Evolutionary conservation across 768 basidiomycete genomes (phyloP), one percentile per base, ranked within the genome.

Genomic region (Phaffia australis): DNA sequence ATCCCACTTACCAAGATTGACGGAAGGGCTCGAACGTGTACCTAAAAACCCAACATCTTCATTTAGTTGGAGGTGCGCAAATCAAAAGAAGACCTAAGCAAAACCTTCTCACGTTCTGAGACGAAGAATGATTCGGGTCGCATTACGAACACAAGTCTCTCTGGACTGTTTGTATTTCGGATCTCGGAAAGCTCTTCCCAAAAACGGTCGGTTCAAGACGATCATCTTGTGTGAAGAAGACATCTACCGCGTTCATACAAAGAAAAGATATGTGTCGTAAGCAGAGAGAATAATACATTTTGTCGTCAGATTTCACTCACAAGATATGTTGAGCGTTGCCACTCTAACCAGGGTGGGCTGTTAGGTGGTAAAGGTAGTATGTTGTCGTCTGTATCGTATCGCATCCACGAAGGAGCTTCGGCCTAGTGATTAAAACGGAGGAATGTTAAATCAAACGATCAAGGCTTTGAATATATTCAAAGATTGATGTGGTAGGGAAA

Each of bases 131-230:
- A 30, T 57, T 29, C 56, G 19, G 19, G 6, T 57, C 19, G 56
- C 56, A 25, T 29, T 57, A 19, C 27, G 11, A 23, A 60, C 32
- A 25, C 21, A 65, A 23, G 51, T 55, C 21, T 64, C 67, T 32
- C 67, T 51, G n/a, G 60, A 62, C 48, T 56, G 56, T 25, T 63
- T 50, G 32, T 68, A 68, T 23, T 52, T 55, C 47, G 67, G 48
- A 52, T 68, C 71, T 11, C 66, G 52, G 60, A 71, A 71, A 18
- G 69, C 71, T n/a, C 71, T 55, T 14, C 71, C 71, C 11, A 71
- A 63, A 48, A 62, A 71, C 1, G 71, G 71, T 32, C 71, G 69
- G 47, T 71, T 69, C 18, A 71, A 54, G 23, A 71, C 68, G 57
- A 71, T 70, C 30, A 71, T 56, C 52, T 71, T 67, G 47, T 68